A percentile compares a stretch with the other conserved stretches of the same genome.
These are phyloP conservation scores for Aspergillus terreus DNA, from an alignment of 2,329 filamentous ascomycete genomes.

Conservation along the genomic window DNA sequence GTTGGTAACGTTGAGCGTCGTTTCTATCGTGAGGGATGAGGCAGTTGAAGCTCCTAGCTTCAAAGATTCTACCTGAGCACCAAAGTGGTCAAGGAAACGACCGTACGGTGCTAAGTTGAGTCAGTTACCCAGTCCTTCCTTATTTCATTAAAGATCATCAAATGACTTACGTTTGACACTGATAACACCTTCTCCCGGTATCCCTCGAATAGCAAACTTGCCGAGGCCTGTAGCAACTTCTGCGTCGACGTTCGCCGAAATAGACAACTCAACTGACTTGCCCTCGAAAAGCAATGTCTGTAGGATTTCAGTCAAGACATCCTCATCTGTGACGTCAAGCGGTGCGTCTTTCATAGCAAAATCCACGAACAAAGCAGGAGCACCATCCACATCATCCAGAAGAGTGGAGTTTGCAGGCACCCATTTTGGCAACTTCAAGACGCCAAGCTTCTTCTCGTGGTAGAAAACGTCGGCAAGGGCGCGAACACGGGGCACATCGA, in stretches of 20 bases:
- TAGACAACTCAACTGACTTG: conserved; percentile 64
- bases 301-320: conserved; percentile 77
- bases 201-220: conserved; percentile 71
- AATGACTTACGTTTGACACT: conserved; percentile 84
- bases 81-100: conserved; percentile 49
- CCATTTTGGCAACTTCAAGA: conserved; percentile 76
- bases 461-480: conserved; percentile 81
- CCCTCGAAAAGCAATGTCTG: conserved; percentile 73
- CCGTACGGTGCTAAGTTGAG: conserved; percentile 54
- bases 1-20: conserved; percentile 79
- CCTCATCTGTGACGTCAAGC: conserved; percentile 73
- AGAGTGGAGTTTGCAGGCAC: conserved; percentile 78
- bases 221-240: conserved; percentile 79
- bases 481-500: conserved; percentile 72
- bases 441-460: conserved; percentile 70
- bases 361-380: conserved; percentile 66
- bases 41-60: conserved; percentile 68
- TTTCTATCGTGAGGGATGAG: conserved; percentile 67
- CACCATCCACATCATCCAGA: conserved; percentile 56
- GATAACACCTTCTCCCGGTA: conserved; percentile 79
- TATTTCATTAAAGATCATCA: conserved; percentile 13
- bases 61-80: conserved; percentile 67
- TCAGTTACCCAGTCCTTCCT: conserved; percentile 20
- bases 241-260: conserved; percentile 78
- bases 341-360: conserved; percentile 76